Evolutionary conservation across 495 filamentous ascomycete species (phyloP).

Genomic region (Elasticomyces elasticus): DNA sequence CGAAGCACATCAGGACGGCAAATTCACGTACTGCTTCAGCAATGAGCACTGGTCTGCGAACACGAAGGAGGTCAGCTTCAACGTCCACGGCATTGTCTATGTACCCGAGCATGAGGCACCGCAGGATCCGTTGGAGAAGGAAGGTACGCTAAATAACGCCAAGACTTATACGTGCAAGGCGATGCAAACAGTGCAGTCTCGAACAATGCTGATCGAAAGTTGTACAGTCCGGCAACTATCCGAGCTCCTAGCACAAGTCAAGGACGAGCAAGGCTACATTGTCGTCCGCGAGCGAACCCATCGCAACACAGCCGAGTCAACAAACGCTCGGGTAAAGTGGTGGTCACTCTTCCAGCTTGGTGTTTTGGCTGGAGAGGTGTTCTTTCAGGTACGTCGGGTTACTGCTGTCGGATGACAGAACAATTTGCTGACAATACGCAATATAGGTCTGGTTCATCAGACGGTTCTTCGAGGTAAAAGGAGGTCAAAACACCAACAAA

Average conservation of each 20-base stretch:
- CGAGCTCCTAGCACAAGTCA: slow-evolving; percentile 79
- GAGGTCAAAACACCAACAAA: background rate
- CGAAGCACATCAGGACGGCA: slow-evolving; percentile 72
- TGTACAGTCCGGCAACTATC: slow-evolving; percentile 69
- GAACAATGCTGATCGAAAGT: background rate
- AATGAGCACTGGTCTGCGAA: slow-evolving; percentile 90
- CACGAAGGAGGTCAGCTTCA: slow-evolving; percentile 96
- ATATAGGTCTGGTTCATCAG: slow-evolving; percentile 84
- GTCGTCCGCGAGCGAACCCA: slow-evolving; percentile 89
- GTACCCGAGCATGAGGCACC: slow-evolving; percentile 77
- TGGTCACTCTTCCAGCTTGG: slow-evolving; percentile 96
- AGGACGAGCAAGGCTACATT: slow-evolving; percentile 97
- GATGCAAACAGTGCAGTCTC: background rate
- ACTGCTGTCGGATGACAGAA: no score
- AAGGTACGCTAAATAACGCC: slow-evolving; percentile 55
- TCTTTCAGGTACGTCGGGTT: slow-evolving; percentile 83
- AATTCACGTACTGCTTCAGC: slow-evolving; percentile 95
- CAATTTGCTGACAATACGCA: background rate
- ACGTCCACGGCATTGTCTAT: slow-evolving; percentile 97
- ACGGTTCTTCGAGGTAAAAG: slow-evolving; percentile 86
- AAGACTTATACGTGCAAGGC: no score
- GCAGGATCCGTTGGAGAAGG: slow-evolving; percentile 79
- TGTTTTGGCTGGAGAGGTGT: slow-evolving; percentile 78
- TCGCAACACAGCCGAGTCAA: slow-evolving; percentile 97
- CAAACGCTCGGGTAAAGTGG: slow-evolving; percentile 95